Conservation (phyloP, 2,329 filamentous ascomycete genomes). For the Calonectria pseudoreteaudii region DNA sequence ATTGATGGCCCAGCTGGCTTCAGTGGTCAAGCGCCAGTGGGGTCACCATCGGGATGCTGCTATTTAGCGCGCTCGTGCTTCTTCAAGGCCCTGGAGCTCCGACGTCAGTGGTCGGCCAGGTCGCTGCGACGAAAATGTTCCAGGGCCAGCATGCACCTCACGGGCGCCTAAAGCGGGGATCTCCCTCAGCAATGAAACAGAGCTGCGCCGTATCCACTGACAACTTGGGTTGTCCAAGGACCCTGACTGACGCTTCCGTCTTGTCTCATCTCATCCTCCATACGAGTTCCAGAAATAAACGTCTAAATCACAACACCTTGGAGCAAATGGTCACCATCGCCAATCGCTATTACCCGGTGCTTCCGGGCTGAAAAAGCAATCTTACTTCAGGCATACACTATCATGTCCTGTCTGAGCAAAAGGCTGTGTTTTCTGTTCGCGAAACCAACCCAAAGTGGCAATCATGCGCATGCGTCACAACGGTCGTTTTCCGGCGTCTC, state of each 20-base stretch:
- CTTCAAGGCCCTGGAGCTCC: neutral
- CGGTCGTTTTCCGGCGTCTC: neutral
- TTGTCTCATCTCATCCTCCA: slow-evolving; percentile 20
- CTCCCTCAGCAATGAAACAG: neutral
- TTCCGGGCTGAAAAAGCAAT: neutral
- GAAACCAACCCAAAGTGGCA: neutral
- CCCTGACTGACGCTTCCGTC: slow-evolving; percentile 5
- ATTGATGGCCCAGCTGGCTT: neutral
- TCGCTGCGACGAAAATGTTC: neutral
- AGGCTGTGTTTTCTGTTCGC: neutral
- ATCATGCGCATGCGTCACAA: neutral
- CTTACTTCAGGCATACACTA: neutral
- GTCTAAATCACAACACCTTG: neutral
- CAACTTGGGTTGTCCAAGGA: neutral
- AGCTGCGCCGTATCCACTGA: neutral
- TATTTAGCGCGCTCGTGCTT: slow-evolving; percentile 5
- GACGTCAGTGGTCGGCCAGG: slow-evolving; percentile 10
- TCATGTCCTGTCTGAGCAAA: neutral
- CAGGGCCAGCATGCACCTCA: neutral
- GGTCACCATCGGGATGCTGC: neutral
- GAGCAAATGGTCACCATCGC: neutral
- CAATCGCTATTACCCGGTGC: slow-evolving; percentile 7
- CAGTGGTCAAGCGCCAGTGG: slow-evolving; percentile 3
- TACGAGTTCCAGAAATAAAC: slow-evolving; percentile 24
- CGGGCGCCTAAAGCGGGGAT: slow-evolving; percentile 20